These are phyloP conservation scores for Talaromyces sp. DNA, from an alignment of 2,329 filamentous ascomycete species.

Conservation along the genomic window DNA sequence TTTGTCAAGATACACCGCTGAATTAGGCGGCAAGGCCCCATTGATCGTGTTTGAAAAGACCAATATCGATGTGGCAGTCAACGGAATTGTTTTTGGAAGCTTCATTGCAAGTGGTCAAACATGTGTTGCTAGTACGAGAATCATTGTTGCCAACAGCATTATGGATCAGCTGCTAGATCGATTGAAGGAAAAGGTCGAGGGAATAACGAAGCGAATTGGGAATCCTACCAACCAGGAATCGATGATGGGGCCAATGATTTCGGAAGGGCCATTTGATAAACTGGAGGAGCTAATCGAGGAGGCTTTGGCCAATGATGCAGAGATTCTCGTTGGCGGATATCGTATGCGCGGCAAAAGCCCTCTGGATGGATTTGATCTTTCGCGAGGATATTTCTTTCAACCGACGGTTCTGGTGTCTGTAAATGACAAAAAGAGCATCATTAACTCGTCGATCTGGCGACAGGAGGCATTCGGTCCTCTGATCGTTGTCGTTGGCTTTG, in stretches of 20 bases:
- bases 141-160: conserved; percentile 54
- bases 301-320: conserved; percentile 3
- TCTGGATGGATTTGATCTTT: conserved; percentile 19
- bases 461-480: conserved; percentile 57
- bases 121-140: conserved; percentile 58
- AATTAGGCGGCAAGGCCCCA: conserved; percentile 43
- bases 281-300: conserved; percentile 14
- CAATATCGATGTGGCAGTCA: conserved; percentile 33
- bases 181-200: conserved; percentile 51
- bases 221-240: conserved; percentile 15
- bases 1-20: conserved; percentile 38
- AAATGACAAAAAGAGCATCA: conserved; percentile 4
- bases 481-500: conserved; percentile 53
- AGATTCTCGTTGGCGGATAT: conserved; percentile 10
- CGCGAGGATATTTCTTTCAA: conserved; percentile 21
- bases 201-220: conserved; percentile 33
- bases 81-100: conserved; percentile 43
- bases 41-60: conserved; percentile 38
- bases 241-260: conserved; percentile 24
- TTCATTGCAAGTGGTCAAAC: conserved; percentile 61
- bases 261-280: conserved; percentile 14
- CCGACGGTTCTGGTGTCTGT: conserved; percentile 21
- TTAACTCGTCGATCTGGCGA: conserved; percentile 34
- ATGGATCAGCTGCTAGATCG: conserved; percentile 42
- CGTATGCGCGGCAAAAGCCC: conserved; percentile 15